These are phyloP conservation scores for Talaromyces ruber DNA, from an alignment of 495 filamentous ascomycete genomes.

Conservation along the genomic window DNA sequence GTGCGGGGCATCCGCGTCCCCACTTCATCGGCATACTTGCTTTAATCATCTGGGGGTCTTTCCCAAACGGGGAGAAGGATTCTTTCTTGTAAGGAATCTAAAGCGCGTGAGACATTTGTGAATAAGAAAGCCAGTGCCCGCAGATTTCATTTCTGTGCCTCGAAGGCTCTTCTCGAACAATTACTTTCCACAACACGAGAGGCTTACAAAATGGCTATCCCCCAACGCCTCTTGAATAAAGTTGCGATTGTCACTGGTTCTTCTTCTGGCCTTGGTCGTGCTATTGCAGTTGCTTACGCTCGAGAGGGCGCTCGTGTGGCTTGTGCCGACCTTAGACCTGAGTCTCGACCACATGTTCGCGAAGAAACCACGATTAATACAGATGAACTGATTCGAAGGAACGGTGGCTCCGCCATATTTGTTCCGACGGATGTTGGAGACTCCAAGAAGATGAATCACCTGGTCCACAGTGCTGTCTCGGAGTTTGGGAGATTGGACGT, in stretches of 20 bases:
- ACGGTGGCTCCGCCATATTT: slow-evolving; percentile 34
- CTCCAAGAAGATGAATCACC: slow-evolving; percentile 22
- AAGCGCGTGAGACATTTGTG: background rate
- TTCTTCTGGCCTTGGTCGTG: slow-evolving; percentile 58
- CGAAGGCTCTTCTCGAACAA: background rate
- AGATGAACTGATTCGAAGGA: slow-evolving; percentile 28
- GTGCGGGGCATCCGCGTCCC: background rate
- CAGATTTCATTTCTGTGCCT: background rate
- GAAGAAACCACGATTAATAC: slow-evolving; percentile 27
- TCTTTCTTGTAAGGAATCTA: background rate
- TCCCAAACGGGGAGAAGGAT: background rate
- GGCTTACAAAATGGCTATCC: background rate
- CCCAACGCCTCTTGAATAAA: slow-evolving; percentile 28
- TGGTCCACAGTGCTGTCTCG: slow-evolving; percentile 28
- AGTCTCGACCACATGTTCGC: slow-evolving; percentile 10
- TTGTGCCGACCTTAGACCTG: slow-evolving; percentile 37
- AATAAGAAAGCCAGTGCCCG: background rate
- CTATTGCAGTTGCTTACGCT: slow-evolving; percentile 45
- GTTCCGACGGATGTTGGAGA: slow-evolving; percentile 37
- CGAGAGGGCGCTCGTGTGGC: slow-evolving; percentile 51
- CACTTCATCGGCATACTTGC: background rate
- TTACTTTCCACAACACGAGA: background rate
- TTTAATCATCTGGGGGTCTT: background rate
- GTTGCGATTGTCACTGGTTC: slow-evolving; percentile 57
- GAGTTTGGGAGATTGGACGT: slow-evolving; percentile 41